phyloP scores from a whole-genome alignment of 176 grass and related monocot genomes.

The Bromus sterilis region DNA sequence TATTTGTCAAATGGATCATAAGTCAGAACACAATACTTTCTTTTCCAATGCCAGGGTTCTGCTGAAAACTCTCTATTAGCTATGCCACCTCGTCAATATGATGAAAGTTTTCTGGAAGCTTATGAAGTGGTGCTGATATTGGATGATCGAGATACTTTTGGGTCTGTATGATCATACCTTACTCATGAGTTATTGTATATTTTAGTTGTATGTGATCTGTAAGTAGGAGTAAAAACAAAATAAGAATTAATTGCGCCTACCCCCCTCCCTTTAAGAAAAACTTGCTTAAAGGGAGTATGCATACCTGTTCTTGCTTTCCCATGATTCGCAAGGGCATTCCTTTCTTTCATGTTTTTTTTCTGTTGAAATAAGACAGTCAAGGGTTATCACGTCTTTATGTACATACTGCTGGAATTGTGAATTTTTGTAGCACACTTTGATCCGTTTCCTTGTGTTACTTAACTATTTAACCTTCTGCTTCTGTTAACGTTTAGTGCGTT shows the following conservation, averaged over 20 bases:
- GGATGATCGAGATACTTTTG: slow-evolving; percentile 83
- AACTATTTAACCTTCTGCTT: background rate
- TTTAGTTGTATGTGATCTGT: slow-evolving; percentile 3
- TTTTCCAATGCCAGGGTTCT: slow-evolving; percentile 29
- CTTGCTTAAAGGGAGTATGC: background rate
- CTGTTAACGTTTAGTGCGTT: background rate
- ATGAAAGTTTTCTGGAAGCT: slow-evolving; percentile 59
- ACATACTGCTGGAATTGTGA: background rate
- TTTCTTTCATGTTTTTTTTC: background rate
- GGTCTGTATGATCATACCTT: slow-evolving; percentile 43
- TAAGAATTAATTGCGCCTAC: background rate
- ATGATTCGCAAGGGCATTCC: background rate
- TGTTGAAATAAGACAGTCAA: background rate
- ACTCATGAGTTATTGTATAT: slow-evolving; percentile 6
- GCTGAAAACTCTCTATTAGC: slow-evolving; percentile 39
- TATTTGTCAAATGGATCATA: background rate
- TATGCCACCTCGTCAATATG: slow-evolving; percentile 54
- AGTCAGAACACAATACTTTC: background rate
- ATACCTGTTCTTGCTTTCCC: background rate
- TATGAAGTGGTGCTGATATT: slow-evolving; percentile 84
- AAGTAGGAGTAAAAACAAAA: background rate
- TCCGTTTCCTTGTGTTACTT: background rate
- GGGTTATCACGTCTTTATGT: background rate
- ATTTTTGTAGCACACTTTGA: background rate
- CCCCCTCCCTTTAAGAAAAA: background rate